Percentiles rank a stretch among this genome's conserved stretches.
Conservation (phyloP, 805 yeast genomes). For the Candida maris region DNA sequence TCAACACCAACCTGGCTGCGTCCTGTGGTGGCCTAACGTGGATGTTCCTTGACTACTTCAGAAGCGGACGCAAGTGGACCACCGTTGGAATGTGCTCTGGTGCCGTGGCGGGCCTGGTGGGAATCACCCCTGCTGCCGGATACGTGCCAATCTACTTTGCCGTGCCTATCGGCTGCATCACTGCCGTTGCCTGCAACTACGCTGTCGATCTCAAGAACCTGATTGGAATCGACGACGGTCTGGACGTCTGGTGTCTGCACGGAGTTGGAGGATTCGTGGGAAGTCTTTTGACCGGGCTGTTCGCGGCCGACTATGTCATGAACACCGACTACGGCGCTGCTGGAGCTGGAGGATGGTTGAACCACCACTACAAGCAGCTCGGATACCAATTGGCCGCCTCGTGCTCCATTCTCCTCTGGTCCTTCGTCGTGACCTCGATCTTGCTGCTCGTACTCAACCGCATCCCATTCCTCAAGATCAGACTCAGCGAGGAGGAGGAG, state of each 20-base stretch:
- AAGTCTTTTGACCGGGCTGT: constrained; percentile 80
- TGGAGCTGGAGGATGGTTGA: constrained; percentile 84
- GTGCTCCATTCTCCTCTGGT: constrained; percentile 67
- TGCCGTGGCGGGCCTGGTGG: constrained; percentile 88
- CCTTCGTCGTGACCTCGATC: constrained; percentile 68
- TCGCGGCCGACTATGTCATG: constrained; percentile 87
- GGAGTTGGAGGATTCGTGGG: constrained; percentile 93
- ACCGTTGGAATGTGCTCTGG: constrained; percentile 94
- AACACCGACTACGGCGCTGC: constrained; percentile 67
- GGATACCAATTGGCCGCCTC: constrained; percentile 86
- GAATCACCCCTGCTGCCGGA: constrained; percentile 97
- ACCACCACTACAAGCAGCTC: constrained; percentile 76
- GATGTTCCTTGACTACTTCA: constrained; percentile 85
- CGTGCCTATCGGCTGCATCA: constrained; percentile 75
- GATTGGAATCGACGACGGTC: constrained; percentile 84
- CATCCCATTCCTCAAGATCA: constrained; percentile 75
- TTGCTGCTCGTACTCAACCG: constrained; percentile 64
- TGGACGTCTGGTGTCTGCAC: constrained; percentile 91
- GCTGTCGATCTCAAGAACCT: constrained; percentile 76
- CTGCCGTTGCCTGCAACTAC: constrained; percentile 75
- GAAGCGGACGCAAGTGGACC: constrained; percentile 88
- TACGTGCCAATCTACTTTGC: constrained; percentile 90
- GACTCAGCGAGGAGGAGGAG: constrained; percentile 86
- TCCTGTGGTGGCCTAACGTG: constrained; percentile 89
- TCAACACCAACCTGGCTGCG: constrained; percentile 93